A percentile compares a stretch with the other conserved stretches of the same genome.
phyloP scores from a whole-genome alignment of 1,139 yeast genomes.

The Candida albicans region DNA sequence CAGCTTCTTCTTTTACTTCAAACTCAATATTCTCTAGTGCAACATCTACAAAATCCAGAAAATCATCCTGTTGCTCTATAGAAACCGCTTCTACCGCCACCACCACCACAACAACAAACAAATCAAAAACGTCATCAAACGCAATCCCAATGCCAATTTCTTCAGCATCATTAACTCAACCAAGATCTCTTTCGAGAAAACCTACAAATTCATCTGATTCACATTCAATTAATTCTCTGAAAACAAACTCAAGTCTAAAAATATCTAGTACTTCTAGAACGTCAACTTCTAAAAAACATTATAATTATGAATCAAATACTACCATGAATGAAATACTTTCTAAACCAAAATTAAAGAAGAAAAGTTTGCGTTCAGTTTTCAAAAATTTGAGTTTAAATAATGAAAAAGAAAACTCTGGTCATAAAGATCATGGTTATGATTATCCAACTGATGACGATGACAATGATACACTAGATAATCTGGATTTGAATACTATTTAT shows the following conservation, averaged over 20 bases:
- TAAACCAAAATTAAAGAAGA: neutral
- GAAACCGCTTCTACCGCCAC: neutral
- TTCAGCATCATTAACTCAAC: neutral
- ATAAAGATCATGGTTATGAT: neutral
- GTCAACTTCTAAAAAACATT: neutral
- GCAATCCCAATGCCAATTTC: neutral
- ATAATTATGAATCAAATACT: neutral
- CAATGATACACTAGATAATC: neutral
- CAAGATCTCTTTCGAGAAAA: neutral
- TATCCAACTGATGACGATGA: neutral
- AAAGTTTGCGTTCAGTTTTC: neutral
- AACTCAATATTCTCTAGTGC: neutral
- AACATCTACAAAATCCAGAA: neutral
- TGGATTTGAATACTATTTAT: neutral
- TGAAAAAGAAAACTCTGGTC: constrained; percentile 4
- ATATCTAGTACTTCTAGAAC: neutral
- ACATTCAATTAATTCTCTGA: neutral
- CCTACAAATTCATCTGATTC: neutral
- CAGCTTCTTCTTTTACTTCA: neutral
- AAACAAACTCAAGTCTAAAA: neutral
- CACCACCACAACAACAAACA: neutral
- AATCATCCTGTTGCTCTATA: neutral
- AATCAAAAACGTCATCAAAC: neutral
- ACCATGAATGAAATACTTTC: neutral
- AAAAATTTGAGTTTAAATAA: constrained; percentile 2